Conservation (phyloP, 202 grass and related monocot genomes). For the Musa balbisiana region DNA sequence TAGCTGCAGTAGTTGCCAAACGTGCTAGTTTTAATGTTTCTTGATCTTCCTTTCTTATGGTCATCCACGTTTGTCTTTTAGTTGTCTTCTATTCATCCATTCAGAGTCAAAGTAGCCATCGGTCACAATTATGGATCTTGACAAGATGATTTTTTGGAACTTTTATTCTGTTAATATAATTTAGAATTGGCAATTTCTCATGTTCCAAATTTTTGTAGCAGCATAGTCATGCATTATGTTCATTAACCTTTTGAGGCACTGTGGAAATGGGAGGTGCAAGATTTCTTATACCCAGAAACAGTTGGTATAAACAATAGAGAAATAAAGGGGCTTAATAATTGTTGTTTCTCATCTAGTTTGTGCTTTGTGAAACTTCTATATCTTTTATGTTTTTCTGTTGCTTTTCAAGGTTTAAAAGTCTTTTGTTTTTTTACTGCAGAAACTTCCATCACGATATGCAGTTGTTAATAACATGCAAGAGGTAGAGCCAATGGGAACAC, state of each 20-base stretch:
- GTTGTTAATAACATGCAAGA: slow-evolving; percentile 44
- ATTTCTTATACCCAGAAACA: too few species aligned
- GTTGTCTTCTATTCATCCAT: not conserved
- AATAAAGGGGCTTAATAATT: too few species aligned
- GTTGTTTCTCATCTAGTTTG: too few species aligned
- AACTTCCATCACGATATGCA: slow-evolving; percentile 56
- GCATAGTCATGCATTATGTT: too few species aligned
- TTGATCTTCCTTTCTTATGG: not conserved
- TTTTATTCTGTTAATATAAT: not conserved
- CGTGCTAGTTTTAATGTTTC: too few species aligned
- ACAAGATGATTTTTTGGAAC: not conserved
- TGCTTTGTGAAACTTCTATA: not conserved
- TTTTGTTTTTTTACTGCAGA: slow-evolving; percentile 34
- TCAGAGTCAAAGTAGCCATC: not conserved
- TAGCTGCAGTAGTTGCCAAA: too few species aligned
- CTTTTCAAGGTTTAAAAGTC: not conserved
- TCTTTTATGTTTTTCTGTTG: not conserved
- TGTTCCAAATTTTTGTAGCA: not conserved
- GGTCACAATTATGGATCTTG: not conserved
- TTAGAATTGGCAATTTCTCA: not conserved
- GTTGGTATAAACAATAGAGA: too few species aligned
- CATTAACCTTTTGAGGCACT: not conserved
- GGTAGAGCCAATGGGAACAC: slow-evolving; percentile 29
- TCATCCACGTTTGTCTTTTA: not conserved
- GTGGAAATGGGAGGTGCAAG: not conserved